Conservation (phyloP, 257 asterid genomes). For the Haberlea rhodopensis region DNA sequence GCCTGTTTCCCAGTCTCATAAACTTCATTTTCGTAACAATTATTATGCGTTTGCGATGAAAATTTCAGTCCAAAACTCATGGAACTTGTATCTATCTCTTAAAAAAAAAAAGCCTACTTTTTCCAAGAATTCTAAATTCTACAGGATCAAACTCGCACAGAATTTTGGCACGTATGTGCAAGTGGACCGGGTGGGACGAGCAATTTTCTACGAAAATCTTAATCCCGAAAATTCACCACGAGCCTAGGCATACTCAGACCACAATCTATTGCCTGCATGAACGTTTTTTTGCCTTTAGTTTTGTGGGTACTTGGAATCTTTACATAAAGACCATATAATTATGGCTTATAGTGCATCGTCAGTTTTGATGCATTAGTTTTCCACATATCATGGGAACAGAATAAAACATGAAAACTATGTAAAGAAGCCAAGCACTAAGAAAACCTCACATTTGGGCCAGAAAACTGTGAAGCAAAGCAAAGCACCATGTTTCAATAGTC, state of each 20-base stretch:
- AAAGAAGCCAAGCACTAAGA: slow-evolving; percentile 2
- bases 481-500: slow-evolving; percentile 27
- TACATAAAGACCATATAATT: slow-evolving; percentile 28
- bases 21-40: slow-evolving; percentile 51
- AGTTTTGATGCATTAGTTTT: neutral
- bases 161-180: no score
- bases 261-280: neutral
- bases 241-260: slow-evolving; percentile 13
- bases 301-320: slow-evolving; percentile 27
- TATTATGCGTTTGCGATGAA: slow-evolving; percentile 10
- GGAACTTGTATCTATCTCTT: neutral
- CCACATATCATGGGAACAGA: neutral
- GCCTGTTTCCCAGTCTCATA: slow-evolving; percentile 72
- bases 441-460: slow-evolving; percentile 19
- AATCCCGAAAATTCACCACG: neutral
- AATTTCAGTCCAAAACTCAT: no score
- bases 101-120: slow-evolving; percentile 9
- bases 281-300: slow-evolving; percentile 21
- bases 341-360: slow-evolving; percentile 24
- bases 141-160: no score
- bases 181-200: neutral
- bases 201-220: slow-evolving; percentile 6
- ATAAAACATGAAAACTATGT: neutral
- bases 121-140: neutral
- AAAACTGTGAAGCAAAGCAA: slow-evolving; percentile 24